Percentiles rank a stretch among this genome's conserved stretches.
Evolutionary conservation across 768 basidiomycete genomes (phyloP).

Genomic region (Serendipita sp.): DNA sequence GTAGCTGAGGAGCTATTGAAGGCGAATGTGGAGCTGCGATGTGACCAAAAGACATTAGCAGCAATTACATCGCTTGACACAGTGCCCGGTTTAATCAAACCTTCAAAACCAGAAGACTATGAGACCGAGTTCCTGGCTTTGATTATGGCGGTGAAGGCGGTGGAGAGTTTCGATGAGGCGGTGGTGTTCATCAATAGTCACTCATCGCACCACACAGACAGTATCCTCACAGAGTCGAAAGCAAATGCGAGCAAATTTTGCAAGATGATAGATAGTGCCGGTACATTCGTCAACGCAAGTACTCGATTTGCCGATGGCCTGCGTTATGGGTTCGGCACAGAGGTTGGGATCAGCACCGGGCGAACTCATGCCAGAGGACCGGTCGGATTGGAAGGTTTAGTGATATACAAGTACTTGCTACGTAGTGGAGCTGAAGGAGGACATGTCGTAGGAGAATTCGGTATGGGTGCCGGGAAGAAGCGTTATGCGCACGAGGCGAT

Average conservation of each 20-base stretch:
- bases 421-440: conserved; percentile 56
- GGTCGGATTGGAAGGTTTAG: conserved; percentile 83
- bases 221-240: conserved; percentile 73
- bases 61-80: conserved; percentile 18
- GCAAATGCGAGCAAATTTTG: conserved; percentile 55
- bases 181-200: conserved; percentile 83
- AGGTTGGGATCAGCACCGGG: conserved; percentile 94
- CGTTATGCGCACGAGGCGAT: conserved; percentile 43
- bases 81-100: conserved; percentile 20
- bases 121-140: conserved; percentile 78
- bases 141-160: conserved; percentile 61
- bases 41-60: conserved; percentile 49
- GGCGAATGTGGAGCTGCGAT: conserved; percentile 59
- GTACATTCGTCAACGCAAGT: conserved; percentile 87
- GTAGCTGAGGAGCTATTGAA: conserved; percentile 59
- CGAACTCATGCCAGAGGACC: conserved; percentile 94
- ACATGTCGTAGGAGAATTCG: conserved; percentile 80
- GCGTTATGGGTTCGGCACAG: conserved; percentile 91
- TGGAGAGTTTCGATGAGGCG: conserved; percentile 56
- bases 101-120: conserved; percentile 51
- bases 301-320: conserved; percentile 96
- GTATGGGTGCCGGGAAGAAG: conserved; percentile 49
- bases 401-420: conserved; percentile 94
- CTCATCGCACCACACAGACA: conserved; percentile 90
- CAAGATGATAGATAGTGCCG: conserved; percentile 78